Evolutionary conservation across 805 yeast species (phyloP).

Genomic region (Barnettozyma salicaria): DNA sequence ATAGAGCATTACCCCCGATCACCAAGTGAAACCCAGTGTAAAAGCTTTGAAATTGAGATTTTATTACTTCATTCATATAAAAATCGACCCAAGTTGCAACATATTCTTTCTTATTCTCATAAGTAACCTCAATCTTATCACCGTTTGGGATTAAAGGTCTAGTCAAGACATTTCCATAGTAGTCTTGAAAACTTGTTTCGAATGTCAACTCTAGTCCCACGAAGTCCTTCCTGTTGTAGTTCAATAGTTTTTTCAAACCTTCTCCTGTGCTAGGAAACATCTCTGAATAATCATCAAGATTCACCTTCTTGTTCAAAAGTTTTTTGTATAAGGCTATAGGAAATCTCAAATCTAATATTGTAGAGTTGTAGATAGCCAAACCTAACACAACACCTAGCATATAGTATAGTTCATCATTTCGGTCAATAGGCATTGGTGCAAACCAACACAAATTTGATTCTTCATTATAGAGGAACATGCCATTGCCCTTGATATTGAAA

Average conservation of each 20-base stretch:
- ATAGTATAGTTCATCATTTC: constrained; percentile 52
- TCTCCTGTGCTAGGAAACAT: constrained; percentile 63
- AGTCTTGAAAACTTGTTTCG: constrained; percentile 49
- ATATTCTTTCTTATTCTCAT: constrained; percentile 51
- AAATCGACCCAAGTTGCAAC: constrained; percentile 58
- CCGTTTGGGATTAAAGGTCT: constrained; percentile 59
- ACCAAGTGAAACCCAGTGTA: constrained; percentile 67
- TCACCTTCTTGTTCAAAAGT: constrained; percentile 48
- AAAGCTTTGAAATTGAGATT: constrained; percentile 51
- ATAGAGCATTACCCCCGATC: constrained; percentile 74
- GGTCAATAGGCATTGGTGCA: constrained; percentile 38
- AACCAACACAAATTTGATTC: constrained; percentile 80
- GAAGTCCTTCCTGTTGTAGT: constrained; percentile 38
- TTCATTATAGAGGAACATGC: constrained; percentile 59
- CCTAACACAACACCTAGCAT: constrained; percentile 85
- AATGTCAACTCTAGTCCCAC: constrained; percentile 53
- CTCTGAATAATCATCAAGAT: constrained; percentile 58
- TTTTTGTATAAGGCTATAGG: constrained; percentile 77
- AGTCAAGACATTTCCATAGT: constrained; percentile 38
- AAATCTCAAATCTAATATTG: constrained; percentile 72
- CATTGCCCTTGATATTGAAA: constrained; percentile 55
- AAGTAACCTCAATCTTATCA: constrained; percentile 44
- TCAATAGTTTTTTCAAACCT: constrained; percentile 42
- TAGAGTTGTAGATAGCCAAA: constrained; percentile 84
- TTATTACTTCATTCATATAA: constrained; percentile 50